Base-by-base conservation (phyloP, 331 rosid species). In the Cydonia oblonga region DNA sequence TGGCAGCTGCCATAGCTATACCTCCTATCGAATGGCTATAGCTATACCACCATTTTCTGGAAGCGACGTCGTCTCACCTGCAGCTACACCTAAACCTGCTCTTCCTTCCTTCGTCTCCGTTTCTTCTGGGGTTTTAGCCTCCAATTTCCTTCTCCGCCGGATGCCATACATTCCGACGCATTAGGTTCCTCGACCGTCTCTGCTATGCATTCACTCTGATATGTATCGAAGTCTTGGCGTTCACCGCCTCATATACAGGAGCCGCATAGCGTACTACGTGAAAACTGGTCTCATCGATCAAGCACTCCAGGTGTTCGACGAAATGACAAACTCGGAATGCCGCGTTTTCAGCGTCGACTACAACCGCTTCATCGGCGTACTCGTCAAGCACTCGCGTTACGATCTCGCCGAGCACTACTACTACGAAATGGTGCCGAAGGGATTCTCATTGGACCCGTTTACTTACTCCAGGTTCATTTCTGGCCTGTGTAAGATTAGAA, bases 391-490 rank as follows among this genome's bases (percentile, higher is more conserved):
- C 16, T 89, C 89, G 1, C 96, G 86, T 35, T 84, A 89, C 68
- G 86, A 85, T 65, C 87, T 89, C 58, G 96, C 98, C 25, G 88
- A 89, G 66, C 84, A 82, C 75, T 91, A 91, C 77, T 90, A 93
- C 80, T 75, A 69, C 81, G 87, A 83, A 44, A 91, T 93, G 90
- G 68, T 78, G 22, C 86, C 93, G 6, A 77, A 61, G 18, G 98
- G 98, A 3, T 90, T 90, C 82, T 90, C 97, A 49, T 80, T 93
- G 51, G 69, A 84, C 59, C 91, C 97, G 0, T 91, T 93, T 81
- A 90, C 97, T 13, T 90, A 91, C 82, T 93, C 97, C 12, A 88
- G 97, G 81, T 88, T 91, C 87, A 90, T 93, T 76, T 76, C 92
- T 53, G 96, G 89, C 8, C 78, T 93, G 32, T 90, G 97, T 53